Conservation (phyloP, 345 rosid species). For the Linum usitatissimum region DNA sequence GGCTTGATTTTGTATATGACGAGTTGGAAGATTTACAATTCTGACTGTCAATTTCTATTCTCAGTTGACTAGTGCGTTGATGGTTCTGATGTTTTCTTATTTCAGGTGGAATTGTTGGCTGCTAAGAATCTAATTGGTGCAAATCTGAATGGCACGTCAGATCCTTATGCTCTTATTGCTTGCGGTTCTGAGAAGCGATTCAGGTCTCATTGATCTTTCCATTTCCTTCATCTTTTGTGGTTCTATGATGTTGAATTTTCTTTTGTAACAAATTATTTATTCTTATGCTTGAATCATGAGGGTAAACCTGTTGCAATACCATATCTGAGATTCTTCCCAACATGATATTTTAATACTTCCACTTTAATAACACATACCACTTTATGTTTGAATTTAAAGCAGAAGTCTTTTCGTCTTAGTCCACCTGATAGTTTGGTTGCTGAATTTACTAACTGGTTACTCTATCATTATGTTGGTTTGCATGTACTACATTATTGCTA, state of each 20-base stretch:
- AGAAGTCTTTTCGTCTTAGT: neutral
- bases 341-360: neutral
- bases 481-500: neutral
- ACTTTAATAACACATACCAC: no score
- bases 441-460: neutral
- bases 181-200: conserved; percentile 92
- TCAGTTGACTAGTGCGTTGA: neutral
- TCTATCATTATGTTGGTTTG: neutral
- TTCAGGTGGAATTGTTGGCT: conserved; percentile 83
- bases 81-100: conserved; percentile 9
- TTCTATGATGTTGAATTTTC: neutral
- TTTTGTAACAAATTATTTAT: neutral
- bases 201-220: conserved; percentile 45
- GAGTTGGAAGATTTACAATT: neutral
- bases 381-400: neutral
- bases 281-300: neutral
- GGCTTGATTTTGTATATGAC: neutral
- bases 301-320: neutral
- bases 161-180: conserved; percentile 93
- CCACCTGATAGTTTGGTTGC: neutral
- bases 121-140: conserved; percentile 98
- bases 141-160: conserved; percentile 92
- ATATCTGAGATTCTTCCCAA: neutral
- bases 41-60: neutral
- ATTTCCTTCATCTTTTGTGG: neutral